Base-by-base conservation (phyloP, 2,329 filamentous ascomycete genomes). In the Fusarium humuli region DNA sequence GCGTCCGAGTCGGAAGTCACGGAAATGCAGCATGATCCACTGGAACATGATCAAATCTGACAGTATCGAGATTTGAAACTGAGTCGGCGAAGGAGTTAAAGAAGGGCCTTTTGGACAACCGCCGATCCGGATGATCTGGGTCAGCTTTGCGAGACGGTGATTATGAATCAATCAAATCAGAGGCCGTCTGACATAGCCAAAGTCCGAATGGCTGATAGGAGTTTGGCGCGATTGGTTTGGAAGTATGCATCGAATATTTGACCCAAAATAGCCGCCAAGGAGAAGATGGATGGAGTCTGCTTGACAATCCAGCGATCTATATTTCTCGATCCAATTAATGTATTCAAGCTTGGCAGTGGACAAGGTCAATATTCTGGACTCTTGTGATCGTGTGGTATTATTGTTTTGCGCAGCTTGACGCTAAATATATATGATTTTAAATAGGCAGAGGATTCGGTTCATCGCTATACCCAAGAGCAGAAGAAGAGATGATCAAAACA, bases 1-100 rank as follows among this genome's bases (percentile, higher is more conserved):
- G 63, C 42, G 42, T 46, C 58, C 67, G 67, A 69, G 49, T 61
- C 67, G 67, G 67, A 70, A 69, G 59, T 49, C 59, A 41, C 67
- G 67, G 67, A 53, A 49, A 47, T 41, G 30, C 32, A 64, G 12
- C 25, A 25, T 32, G 57, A 44, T 52, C 61, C 63, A 70, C 62
- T 23, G 14, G 34, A 47, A 22, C 18, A 18, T 32, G 40, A 18
- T 25, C 34, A 64, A 20, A 64, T 54, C 54, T 71, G 58, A 71
- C 67, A 68, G 37, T 64, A 64, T 59, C 53, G 57, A 69, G 47
- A 65, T 61, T 40, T 47, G 49, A 67, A 65, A 56, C 53, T 52
- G 32, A 45, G 25, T 52, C 13, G 20, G 14, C 30, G 13, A 25
- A 67, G 56, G 62, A 67, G 48, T 61, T 46, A 52, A 61, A 45